phyloP scores from a whole-genome alignment of 139 green algal genomes.

The Chlorella sorokiniana region DNA sequence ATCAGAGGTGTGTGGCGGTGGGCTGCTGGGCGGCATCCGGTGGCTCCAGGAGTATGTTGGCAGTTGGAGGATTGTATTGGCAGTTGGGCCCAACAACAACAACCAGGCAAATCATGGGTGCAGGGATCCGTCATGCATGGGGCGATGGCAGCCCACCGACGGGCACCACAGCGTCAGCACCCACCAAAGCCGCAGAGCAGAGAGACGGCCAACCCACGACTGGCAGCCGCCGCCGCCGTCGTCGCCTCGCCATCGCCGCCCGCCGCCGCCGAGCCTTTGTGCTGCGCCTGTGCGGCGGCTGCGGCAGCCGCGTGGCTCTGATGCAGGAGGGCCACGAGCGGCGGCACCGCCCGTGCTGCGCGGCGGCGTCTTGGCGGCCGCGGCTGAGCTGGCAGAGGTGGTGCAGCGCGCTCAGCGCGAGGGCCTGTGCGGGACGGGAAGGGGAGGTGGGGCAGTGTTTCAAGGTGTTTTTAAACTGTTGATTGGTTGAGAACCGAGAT shows the following conservation, averaged over 20 bases:
- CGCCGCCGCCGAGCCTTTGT: background rate
- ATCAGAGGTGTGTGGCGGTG: no score
- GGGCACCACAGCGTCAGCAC: background rate
- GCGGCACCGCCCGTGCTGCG: conserved; percentile 58
- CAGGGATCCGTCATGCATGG: no score
- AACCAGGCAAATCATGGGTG: no score
- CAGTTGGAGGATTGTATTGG: no score
- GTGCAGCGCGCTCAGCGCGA: conserved; percentile 76
- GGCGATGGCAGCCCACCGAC: background rate
- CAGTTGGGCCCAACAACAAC: background rate
- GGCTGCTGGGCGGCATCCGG: background rate
- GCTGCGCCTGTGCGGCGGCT: background rate
- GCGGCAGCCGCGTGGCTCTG: background rate
- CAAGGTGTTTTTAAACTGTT: no score
- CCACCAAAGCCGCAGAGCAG: conserved; percentile 71
- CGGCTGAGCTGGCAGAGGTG: conserved; percentile 83
- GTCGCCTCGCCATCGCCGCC: background rate
- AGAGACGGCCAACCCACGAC: conserved; percentile 59
- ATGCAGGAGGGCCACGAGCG: conserved; percentile 43
- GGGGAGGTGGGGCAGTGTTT: no score
- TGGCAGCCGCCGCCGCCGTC: conserved; percentile 17
- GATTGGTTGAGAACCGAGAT: no score
- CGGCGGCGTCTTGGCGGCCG: conserved; percentile 65
- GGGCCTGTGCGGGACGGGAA: no score
- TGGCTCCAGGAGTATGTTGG: background rate